Percentiles rank a stretch among this genome's conserved stretches.
Evolutionary conservation across 2,329 filamentous ascomycete species (phyloP).

Genomic region (Alternaria sp.): DNA sequence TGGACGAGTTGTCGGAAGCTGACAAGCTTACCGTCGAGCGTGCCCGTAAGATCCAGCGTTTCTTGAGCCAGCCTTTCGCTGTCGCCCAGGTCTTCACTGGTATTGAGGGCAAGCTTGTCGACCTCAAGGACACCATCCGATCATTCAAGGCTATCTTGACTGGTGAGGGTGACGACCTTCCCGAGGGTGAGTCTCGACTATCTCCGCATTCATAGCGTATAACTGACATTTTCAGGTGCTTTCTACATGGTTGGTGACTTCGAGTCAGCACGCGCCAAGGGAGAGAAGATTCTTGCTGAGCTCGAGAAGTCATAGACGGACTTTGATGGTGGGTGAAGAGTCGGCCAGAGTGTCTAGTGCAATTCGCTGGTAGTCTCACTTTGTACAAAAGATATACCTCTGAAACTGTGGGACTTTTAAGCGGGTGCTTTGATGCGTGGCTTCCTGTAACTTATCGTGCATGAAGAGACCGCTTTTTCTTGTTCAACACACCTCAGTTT

Average conservation of each 20-base stretch:
- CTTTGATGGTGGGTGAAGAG: conserved; percentile 43
- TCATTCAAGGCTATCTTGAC: conserved; percentile 97
- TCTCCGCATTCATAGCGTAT: background rate
- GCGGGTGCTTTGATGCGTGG: conserved; percentile 47
- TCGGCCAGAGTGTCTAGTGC: conserved; percentile 43
- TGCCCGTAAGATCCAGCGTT: conserved; percentile 99
- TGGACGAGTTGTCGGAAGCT: conserved; percentile 99
- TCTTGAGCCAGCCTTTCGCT: conserved; percentile 99
- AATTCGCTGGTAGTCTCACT: conserved; percentile 44
- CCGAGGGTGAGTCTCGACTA: conserved; percentile 73
- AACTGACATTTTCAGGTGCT: conserved; percentile 58
- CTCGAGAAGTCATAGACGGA: conserved; percentile 66
- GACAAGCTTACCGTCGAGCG: conserved; percentile 99
- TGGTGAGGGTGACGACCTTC: conserved; percentile 94
- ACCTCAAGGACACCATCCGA: conserved; percentile 97
- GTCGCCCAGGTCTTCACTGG: conserved; percentile 85
- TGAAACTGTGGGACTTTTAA: conserved; percentile 42
- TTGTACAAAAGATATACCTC: conserved; percentile 51
- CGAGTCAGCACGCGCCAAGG: conserved; percentile 90
- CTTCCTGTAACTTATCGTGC: conserved; percentile 52
- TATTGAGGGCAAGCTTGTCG: conserved; percentile 96
- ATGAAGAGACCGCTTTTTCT: conserved; percentile 48
- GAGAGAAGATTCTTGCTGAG: conserved; percentile 99
- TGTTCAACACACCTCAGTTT: conserved; percentile 23
- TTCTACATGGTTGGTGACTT: conserved; percentile 99